Conservation (phyloP, 192 early-diverging fungal species). For the Phlyctochytrium bullatum region DNA sequence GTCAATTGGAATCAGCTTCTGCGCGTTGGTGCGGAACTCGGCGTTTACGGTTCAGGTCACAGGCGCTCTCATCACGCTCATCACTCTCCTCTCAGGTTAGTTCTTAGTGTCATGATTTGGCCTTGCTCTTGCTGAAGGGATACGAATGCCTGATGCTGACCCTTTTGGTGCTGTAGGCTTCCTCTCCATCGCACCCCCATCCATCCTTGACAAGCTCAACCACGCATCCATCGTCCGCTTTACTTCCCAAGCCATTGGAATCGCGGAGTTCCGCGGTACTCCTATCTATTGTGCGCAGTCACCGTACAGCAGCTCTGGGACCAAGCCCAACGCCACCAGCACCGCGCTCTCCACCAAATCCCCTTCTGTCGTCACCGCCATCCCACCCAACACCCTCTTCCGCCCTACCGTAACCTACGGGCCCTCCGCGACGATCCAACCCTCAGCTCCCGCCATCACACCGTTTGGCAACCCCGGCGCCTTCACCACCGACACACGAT, state of each 20-base stretch:
- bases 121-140: background rate
- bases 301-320: background rate
- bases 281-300: background rate
- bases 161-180: conserved; percentile 18
- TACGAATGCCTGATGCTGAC: background rate
- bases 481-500: background rate
- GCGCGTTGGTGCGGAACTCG: conserved; percentile 38
- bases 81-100: conserved; percentile 29
- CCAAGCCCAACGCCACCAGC: background rate
- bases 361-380: background rate
- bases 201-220: conserved; percentile 37
- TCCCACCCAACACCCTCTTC: background rate
- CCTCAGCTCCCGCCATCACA: background rate
- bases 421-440: background rate
- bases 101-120: conserved; percentile 3
- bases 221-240: conserved; percentile 36
- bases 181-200: conserved; percentile 33
- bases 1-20: conserved; percentile 47
- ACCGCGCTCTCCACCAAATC: background rate
- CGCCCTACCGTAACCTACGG: background rate
- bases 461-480: background rate
- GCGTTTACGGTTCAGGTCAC: conserved; percentile 45
- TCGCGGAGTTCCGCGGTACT: conserved; percentile 19
- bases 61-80: conserved; percentile 32
- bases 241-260: conserved; percentile 28